A percentile compares a stretch with the other conserved stretches of the same genome.
Evolutionary conservation across 176 grass and related monocot species (phyloP).

Genomic region (Eremochloa ophiuroides): DNA sequence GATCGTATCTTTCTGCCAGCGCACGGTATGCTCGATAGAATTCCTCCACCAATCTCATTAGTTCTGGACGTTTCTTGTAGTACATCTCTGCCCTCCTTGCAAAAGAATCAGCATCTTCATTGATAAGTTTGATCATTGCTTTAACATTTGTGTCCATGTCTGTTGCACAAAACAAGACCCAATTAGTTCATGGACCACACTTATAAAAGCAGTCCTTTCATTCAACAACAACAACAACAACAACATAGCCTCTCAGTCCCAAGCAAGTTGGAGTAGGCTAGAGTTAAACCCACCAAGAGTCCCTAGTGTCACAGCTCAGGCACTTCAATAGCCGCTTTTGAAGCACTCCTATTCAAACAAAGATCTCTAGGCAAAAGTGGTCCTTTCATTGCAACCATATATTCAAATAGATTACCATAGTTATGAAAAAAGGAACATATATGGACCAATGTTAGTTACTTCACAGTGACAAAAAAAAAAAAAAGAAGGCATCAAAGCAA

Average conservation of each 20-base stretch:
- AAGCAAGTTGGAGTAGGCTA: too few species aligned
- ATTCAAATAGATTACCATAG: constrained; percentile 4
- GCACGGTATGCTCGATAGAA: constrained; percentile 87
- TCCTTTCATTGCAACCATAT: not conserved
- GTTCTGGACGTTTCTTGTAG: constrained; percentile 94
- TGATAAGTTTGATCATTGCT: constrained; percentile 92
- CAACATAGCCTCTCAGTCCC: too few species aligned
- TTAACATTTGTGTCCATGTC: constrained; percentile 90
- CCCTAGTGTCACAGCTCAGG: too few species aligned
- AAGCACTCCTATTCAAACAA: too few species aligned
- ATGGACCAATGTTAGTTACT: constrained; percentile 1
- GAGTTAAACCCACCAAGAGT: too few species aligned
- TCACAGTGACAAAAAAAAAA: not conserved
- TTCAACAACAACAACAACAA: too few species aligned
- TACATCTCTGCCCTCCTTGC: constrained; percentile 96
- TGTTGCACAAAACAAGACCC: constrained; percentile 42
- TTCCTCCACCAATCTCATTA: constrained; percentile 93
- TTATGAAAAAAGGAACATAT: constrained; percentile 14
- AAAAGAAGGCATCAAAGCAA: not conserved
- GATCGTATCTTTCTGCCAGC: constrained; percentile 85
- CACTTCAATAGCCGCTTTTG: too few species aligned
- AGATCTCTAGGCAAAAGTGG: too few species aligned
- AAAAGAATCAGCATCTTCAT: constrained; percentile 98
- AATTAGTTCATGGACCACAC: constrained; percentile 21
- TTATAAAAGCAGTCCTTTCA: not conserved